Evolutionary conservation across 1,139 yeast species (phyloP).

Genomic region (Hyphopichia fennica): DNA sequence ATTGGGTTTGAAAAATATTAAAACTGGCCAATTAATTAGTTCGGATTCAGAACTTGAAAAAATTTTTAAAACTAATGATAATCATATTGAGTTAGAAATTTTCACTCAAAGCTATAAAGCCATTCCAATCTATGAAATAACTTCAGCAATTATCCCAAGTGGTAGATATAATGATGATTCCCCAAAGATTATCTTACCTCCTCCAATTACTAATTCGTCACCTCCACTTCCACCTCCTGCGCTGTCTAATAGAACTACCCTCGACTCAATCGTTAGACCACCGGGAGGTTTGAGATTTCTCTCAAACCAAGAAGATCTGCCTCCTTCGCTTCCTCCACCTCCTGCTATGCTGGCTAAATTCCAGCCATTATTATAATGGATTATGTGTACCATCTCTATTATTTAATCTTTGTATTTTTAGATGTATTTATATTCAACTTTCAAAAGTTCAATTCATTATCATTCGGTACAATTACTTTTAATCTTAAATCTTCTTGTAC

Average conservation of each 20-base stretch:
- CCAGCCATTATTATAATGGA: conserved; percentile 35
- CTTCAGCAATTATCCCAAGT: conserved; percentile 30
- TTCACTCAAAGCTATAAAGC: conserved; percentile 32
- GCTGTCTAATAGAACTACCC: conserved; percentile 25
- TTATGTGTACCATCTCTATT: too few species aligned
- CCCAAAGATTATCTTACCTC: conserved; percentile 31
- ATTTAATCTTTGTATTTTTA: not conserved
- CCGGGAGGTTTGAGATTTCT: not conserved
- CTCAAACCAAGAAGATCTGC: conserved; percentile 20
- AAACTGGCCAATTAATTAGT: conserved; percentile 24
- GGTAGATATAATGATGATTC: conserved; percentile 11
- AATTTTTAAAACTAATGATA: conserved; percentile 26
- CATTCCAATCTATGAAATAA: conserved; percentile 37
- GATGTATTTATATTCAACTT: too few species aligned
- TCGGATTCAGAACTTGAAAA: conserved; percentile 38
- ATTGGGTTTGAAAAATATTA: conserved; percentile 19
- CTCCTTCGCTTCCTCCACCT: conserved; percentile 19
- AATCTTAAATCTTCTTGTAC: too few species aligned
- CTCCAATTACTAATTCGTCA: conserved; percentile 24
- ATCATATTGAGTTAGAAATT: conserved; percentile 35
- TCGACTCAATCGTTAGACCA: conserved; percentile 34
- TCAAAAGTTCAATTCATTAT: too few species aligned
- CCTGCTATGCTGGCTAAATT: conserved; percentile 35
- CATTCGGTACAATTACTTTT: too few species aligned
- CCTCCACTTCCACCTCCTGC: conserved; percentile 6